Evolutionary conservation across 345 rosid genomes (phyloP).

Genomic region (Passiflora organensis): DNA sequence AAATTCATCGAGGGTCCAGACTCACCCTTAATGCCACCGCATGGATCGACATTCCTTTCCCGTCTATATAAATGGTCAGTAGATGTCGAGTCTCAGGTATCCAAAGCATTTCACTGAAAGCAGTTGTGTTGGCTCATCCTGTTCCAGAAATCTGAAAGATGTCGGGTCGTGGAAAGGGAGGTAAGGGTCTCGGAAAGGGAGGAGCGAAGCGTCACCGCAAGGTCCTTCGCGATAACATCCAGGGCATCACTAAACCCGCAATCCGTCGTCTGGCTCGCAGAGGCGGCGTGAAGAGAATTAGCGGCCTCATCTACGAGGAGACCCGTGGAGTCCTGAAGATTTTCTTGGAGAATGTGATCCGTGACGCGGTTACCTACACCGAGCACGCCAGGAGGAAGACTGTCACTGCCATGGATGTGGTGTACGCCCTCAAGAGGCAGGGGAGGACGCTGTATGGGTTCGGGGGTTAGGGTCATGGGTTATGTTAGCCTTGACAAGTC

Average conservation of each 20-base stretch:
- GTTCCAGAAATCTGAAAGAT: background rate
- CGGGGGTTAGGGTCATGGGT: background rate
- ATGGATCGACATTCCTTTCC: constrained; percentile 7
- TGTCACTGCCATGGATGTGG: constrained; percentile 43
- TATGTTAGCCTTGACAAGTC: constrained; percentile 15
- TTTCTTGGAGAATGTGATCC: constrained; percentile 36
- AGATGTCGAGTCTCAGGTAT: background rate
- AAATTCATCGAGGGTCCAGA: constrained; percentile 8
- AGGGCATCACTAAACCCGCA: constrained; percentile 40
- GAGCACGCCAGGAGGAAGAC: constrained; percentile 44
- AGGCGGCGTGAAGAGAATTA: constrained; percentile 39
- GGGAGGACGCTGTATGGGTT: constrained; percentile 31
- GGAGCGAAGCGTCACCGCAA: constrained; percentile 43
- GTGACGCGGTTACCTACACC: constrained; percentile 38
- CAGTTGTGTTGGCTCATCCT: background rate
- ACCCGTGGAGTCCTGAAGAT: constrained; percentile 38
- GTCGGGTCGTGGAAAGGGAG: constrained; percentile 44
- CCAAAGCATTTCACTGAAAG: accelerated
- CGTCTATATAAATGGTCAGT: background rate
- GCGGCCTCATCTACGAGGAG: constrained; percentile 40
- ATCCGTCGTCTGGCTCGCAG: constrained; percentile 35
- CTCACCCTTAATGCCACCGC: background rate
- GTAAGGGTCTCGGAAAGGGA: constrained; percentile 40
- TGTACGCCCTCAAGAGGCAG: constrained; percentile 39
- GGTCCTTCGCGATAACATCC: constrained; percentile 36